Percentiles rank a stretch among this genome's conserved stretches.
Conservation (phyloP, 2,329 filamentous ascomycete species). For the Paecilomyces dactylethromorphus region DNA sequence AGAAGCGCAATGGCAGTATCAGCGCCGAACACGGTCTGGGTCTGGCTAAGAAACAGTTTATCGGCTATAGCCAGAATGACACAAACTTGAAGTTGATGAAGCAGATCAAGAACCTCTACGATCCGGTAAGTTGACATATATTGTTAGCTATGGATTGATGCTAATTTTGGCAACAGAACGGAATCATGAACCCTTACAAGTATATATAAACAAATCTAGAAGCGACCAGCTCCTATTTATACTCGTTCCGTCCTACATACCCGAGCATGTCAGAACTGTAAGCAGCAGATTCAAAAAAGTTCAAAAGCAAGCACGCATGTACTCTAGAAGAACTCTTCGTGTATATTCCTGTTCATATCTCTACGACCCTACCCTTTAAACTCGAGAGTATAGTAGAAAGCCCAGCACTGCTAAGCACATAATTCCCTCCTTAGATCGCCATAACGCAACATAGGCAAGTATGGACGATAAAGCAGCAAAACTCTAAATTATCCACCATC, state of each 20-base stretch:
- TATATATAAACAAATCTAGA: constrained; percentile 53
- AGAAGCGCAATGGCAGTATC: constrained; percentile 81
- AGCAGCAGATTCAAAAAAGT: neutral
- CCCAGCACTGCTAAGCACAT: neutral
- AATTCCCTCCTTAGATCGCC: neutral
- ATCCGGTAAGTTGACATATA: constrained; percentile 62
- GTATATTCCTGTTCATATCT: neutral
- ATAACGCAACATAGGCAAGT: neutral
- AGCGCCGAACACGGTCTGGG: constrained; percentile 94
- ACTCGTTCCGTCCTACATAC: neutral
- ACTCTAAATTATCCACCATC: neutral
- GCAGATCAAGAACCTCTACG: constrained; percentile 88
- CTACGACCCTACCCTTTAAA: neutral
- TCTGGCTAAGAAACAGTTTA: constrained; percentile 90
- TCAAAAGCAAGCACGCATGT: neutral
- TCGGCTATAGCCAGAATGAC: constrained; percentile 84
- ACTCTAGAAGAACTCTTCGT: neutral
- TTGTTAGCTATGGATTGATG: neutral
- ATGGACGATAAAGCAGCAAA: neutral
- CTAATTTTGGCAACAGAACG: constrained; percentile 56
- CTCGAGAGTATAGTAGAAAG: neutral
- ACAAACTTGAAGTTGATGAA: constrained; percentile 89
- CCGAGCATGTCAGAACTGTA: neutral
- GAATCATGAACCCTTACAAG: constrained; percentile 99
- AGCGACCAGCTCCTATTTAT: neutral